These are phyloP conservation scores for Pilaira anomala DNA, from an alignment of 192 early-diverging fungal genomes.

Conservation along the genomic window DNA sequence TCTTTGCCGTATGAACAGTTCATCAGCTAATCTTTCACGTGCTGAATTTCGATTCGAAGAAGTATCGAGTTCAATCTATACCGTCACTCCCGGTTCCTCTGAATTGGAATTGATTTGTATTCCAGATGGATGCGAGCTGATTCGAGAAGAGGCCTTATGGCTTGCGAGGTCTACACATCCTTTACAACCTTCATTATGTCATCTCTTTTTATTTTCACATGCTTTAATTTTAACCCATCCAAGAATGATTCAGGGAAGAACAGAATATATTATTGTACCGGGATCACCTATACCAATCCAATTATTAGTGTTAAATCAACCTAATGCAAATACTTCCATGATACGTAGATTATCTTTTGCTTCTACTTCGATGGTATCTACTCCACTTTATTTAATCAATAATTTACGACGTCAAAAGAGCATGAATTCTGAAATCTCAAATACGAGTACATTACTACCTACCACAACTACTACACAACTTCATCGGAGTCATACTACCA, in stretches of 20 bases:
- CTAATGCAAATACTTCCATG: not conserved
- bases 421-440: not conserved
- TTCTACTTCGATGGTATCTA: conserved; percentile 6
- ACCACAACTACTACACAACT: not conserved
- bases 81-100: not conserved
- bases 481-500: not conserved
- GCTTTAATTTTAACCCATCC: conserved; percentile 10
- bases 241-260: not conserved
- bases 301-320: not conserved
- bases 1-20: conserved; percentile 12
- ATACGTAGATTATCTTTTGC: conserved; percentile 2
- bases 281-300: conserved; percentile 4
- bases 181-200: not conserved
- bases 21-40: not conserved
- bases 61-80: not conserved
- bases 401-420: not conserved
- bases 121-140: not conserved
- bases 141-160: conserved; percentile 13
- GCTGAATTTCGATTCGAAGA: not conserved
- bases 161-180: not conserved
- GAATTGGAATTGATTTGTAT: not conserved
- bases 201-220: conserved; percentile 28
- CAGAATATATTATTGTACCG: not conserved
- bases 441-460: too few relatives aligned
- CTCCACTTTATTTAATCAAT: not conserved